These are phyloP conservation scores for Nelumbo lutea DNA, from an alignment of 164 flowering plant genomes.

Conservation along the genomic window DNA sequence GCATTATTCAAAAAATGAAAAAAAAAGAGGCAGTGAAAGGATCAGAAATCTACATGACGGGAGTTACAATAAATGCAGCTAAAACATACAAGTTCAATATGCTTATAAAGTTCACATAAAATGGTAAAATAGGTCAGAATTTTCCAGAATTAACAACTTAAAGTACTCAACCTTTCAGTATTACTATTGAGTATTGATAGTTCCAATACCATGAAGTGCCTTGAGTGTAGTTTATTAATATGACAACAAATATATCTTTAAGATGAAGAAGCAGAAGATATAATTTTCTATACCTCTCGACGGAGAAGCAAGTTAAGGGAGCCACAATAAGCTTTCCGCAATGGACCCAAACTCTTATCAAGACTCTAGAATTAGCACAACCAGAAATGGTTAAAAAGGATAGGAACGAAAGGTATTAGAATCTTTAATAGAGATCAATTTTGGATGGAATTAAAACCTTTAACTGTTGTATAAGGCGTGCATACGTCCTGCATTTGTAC, in stretches of 20 bases:
- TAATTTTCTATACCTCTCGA: constrained; percentile 67
- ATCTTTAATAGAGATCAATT: neutral
- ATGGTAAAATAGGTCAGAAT: neutral
- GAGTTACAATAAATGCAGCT: neutral
- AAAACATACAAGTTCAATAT: neutral
- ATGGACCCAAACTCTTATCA: constrained; percentile 78
- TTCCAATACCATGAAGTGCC: neutral
- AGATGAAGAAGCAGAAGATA: neutral
- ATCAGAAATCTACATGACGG: neutral
- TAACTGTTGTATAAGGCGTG: constrained; percentile 93
- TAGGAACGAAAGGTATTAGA: neutral
- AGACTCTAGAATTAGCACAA: constrained; percentile 57
- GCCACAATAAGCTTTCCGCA: constrained; percentile 94
- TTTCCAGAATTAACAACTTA: neutral
- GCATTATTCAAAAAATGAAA: too few species aligned
- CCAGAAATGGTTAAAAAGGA: constrained; percentile 5
- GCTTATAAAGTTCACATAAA: neutral
- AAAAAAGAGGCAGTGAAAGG: neutral
- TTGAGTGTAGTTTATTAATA: neutral
- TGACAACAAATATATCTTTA: neutral
- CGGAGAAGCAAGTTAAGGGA: constrained; percentile 97
- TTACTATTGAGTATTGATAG: neutral
- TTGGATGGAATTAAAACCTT: constrained; percentile 44
- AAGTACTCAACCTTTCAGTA: neutral
- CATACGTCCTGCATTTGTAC: constrained; percentile 98